Base-by-base conservation (phyloP, 1,284 basidiomycete genomes). In the Ganoderma boninense region DNA sequence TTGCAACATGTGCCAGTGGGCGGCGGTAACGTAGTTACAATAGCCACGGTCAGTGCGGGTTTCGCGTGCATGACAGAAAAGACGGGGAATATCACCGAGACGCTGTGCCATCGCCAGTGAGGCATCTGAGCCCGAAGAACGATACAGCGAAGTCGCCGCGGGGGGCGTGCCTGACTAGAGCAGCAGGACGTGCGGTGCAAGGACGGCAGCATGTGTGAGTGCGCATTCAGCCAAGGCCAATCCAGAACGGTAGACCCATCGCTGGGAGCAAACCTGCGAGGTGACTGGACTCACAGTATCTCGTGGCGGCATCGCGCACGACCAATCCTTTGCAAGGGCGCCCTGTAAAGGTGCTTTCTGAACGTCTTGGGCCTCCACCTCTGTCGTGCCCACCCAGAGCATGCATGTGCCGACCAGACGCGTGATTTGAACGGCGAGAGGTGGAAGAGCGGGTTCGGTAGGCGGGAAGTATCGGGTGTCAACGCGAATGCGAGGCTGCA, bases 351-450 rank as follows among this genome's bases (percentile, higher is more conserved):
- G 81, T 38, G 87, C 88, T 57, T 80, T 83, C 56, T 82, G 81
- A 38, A 87, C 87, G 68, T 86, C 84, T 70, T 88, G 87, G 63
- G 82, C 80, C 40, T 80, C 72, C 42, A 80, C 82, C 44, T 87
- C 85, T n/a, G 87, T 90, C 8, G 84, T 84, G 1, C 94, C 94
- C 56, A 93, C 84, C 95, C 95, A 96, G 60, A 96, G 78, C 89
- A 96, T 92, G 79, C 92, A 94, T 65, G 94, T 93, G 76, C 89
- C 88, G 43, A 88, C 87, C 49, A 96, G 81, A 57, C 83, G 84
- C 57, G 91, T 95, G 68, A 93, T 84, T 75, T 94, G 92, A 69
- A 95, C 82, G 11, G 85, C 88, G 69, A 95, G 86, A 54, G 87
- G 84, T 3, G 92, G 92, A 44, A 87, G 77, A 20, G 83, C 82